Evolutionary conservation across 208 protist genomes (phyloP), one percentile per base, ranked within the genome.

Genomic region (Naegleria lovaniensis): DNA sequence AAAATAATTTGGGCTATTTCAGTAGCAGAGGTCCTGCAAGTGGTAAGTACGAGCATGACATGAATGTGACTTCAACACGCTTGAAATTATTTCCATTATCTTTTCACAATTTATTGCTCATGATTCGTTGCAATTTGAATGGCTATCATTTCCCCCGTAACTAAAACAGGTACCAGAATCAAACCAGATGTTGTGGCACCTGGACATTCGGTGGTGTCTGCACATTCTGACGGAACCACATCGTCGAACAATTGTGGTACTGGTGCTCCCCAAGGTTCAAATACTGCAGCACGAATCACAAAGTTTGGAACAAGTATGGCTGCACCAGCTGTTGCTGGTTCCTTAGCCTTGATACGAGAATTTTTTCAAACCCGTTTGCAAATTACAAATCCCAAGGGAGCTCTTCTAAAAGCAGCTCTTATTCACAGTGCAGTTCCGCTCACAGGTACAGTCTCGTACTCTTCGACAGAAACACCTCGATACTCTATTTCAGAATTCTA

Each of bases 161-260:
- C n/a, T n/a, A n/a, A n/a, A 48, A 48, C 1, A 48, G 43, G 43
- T 7, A 33, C 0, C 7, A 79, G 67, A 79, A 79, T 79, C n/a
- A 88, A 88, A 88, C 85, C 85, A 29, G 85, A 88, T 38, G 43
- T 88, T 25, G 85, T 88, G 36, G 85, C 22, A 39, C 41, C 41
- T 88, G 85, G 85, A 58, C 33, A 38, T 36, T 13, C 15, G 11
- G 41, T 88, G 33, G 41, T 58, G 19, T 58, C 41, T 15, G 6
- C 43, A 16, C 85, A 58, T 19, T 43, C n/a, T 16, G 85, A 88
- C 36, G 85, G 85, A 29, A 38, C 9, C 7, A 33, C 25, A 7
- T 36, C 39, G 13, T 36, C 41, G 11, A 25, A 55, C 7, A 40
- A 88, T 38, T 88, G 85, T 88, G 85, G 41, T 19, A 15, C 33